phyloP scores from a whole-genome alignment of 2,329 filamentous ascomycete genomes.

The Trichoderma lentiforme region DNA sequence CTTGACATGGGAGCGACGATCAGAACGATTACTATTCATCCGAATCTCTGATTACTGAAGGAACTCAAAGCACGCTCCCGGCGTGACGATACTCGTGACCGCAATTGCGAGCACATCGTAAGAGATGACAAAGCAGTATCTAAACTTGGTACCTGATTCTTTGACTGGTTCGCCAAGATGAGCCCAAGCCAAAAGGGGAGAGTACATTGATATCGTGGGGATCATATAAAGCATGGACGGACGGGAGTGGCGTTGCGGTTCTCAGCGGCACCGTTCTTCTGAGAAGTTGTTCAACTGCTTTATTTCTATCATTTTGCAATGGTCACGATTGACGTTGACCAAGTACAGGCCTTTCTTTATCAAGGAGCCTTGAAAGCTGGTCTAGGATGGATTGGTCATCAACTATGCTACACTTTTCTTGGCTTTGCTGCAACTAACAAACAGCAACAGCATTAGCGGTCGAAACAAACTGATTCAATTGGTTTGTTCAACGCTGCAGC shows the following conservation, averaged over 20 bases:
- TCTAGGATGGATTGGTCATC: neutral
- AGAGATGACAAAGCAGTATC: neutral
- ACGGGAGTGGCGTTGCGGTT: neutral
- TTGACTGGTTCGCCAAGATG: neutral
- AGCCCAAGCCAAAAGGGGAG: neutral
- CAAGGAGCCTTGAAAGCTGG: neutral
- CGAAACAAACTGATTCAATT: neutral
- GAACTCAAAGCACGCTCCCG: neutral
- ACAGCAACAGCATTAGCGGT: neutral
- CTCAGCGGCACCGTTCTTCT: neutral
- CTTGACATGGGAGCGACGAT: neutral
- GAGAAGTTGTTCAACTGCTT: neutral
- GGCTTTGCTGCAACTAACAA: neutral
- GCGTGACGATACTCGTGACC: neutral
- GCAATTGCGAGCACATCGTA: neutral
- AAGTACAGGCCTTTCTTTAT: neutral
- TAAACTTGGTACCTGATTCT: neutral
- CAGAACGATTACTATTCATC: neutral
- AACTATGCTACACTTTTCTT: neutral
- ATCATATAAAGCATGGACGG: neutral
- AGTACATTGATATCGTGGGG: neutral
- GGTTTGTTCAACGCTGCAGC: neutral
- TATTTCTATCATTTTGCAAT: neutral
- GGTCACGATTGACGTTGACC: neutral
- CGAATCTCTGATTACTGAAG: neutral